Conservation (phyloP, 305 asterid genomes). For the Fraxinus ornus region DNA sequence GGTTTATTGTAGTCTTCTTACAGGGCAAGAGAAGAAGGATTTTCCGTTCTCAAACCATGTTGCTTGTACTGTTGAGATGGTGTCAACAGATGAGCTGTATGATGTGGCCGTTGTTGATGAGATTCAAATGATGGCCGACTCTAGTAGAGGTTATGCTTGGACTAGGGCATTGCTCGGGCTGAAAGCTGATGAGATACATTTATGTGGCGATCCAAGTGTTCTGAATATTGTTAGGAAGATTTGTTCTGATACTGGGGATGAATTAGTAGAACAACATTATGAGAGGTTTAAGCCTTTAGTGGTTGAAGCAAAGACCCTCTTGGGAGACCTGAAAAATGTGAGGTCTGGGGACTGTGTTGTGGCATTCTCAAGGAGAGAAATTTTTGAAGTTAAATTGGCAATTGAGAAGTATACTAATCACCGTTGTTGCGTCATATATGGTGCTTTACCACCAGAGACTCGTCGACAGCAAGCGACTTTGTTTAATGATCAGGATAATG, state of each 20-base stretch:
- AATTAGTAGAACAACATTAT: conserved; percentile 63
- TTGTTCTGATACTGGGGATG: conserved; percentile 81
- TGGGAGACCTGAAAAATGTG: conserved; percentile 79
- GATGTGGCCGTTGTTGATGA: conserved; percentile 96
- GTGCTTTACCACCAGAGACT: conserved; percentile 95
- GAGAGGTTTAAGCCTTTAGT: conserved; percentile 86
- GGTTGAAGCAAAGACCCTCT: conserved; percentile 84
- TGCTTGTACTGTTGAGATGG: conserved; percentile 98
- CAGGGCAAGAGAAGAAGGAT: conserved; percentile 82
- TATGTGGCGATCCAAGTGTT: conserved; percentile 98
- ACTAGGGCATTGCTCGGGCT: conserved; percentile 84
- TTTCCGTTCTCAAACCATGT: conserved; percentile 85
- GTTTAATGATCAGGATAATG: conserved; percentile 69
- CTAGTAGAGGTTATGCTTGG: conserved; percentile 89
- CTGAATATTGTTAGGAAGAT: conserved; percentile 56
- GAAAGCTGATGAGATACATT: conserved; percentile 91
- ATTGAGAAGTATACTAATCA: conserved; percentile 80
- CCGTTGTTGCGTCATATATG: conserved; percentile 88
- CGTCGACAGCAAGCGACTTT: conserved; percentile 84
- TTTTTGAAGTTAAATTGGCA: conserved; percentile 81
- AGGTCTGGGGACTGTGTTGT: conserved; percentile 89
- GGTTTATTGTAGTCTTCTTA: conserved; percentile 81
- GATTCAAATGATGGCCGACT: conserved; percentile 92
- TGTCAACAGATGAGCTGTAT: conserved; percentile 63
- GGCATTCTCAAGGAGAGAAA: conserved; percentile 91